Evolutionary conservation across 2,329 filamentous ascomycete genomes (phyloP).

Genomic region (Diplocarpon rosae): DNA sequence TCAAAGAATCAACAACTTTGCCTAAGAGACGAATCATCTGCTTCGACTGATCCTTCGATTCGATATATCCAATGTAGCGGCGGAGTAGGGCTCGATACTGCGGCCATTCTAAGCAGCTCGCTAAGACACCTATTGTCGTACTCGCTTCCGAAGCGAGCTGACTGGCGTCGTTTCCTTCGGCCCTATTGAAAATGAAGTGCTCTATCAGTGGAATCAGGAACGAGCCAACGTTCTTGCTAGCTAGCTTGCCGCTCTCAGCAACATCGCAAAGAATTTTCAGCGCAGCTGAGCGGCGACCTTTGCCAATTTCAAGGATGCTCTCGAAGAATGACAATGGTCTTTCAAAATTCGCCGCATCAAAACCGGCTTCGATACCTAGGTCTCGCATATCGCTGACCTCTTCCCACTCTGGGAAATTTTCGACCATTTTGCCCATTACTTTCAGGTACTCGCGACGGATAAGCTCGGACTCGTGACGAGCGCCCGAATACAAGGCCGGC

Average conservation of each 20-base stretch:
- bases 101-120: slow-evolving; percentile 73
- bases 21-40: slow-evolving; percentile 73
- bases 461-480: slow-evolving; percentile 69
- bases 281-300: slow-evolving; percentile 74
- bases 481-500: slow-evolving; percentile 64
- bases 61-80: slow-evolving; percentile 73
- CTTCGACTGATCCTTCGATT: slow-evolving; percentile 75
- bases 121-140: slow-evolving; percentile 64
- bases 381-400: slow-evolving; percentile 63
- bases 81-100: slow-evolving; percentile 80
- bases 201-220: slow-evolving; percentile 88
- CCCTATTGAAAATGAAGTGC: slow-evolving; percentile 81
- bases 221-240: slow-evolving; percentile 68
- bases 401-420: slow-evolving; percentile 56
- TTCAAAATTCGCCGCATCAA: slow-evolving; percentile 39
- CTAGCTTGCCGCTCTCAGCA: slow-evolving; percentile 52
- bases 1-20: slow-evolving; percentile 68
- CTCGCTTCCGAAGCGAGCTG: slow-evolving; percentile 80
- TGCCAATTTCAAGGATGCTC: slow-evolving; percentile 83
- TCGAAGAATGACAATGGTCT: slow-evolving; percentile 68
- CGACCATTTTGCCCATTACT: slow-evolving; percentile 69
- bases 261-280: slow-evolving; percentile 64
- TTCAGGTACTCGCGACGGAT: slow-evolving; percentile 74
- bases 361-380: slow-evolving; percentile 42
- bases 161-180: slow-evolving; percentile 64